These are phyloP conservation scores for Papiliotrema laurentii DNA, from an alignment of 1,284 basidiomycete species.

Conservation along the genomic window DNA sequence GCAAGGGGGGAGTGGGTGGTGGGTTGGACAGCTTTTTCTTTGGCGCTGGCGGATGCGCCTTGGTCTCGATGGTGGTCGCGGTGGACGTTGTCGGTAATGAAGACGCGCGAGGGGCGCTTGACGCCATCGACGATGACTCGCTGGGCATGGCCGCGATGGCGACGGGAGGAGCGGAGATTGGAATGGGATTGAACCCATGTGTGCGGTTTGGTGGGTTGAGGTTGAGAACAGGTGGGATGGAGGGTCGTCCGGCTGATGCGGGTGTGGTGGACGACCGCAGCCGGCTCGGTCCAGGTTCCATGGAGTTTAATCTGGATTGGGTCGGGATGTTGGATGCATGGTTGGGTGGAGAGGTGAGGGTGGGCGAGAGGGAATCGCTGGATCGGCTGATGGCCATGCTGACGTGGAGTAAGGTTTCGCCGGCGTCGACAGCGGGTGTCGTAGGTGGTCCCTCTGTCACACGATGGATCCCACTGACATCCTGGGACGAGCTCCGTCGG, in stretches of 20 bases:
- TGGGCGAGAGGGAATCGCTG: not conserved
- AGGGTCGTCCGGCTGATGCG: not conserved
- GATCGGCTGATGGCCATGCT: not conserved
- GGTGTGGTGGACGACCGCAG: not conserved
- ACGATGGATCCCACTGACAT: not conserved
- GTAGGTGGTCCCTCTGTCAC: not conserved
- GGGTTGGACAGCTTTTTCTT: constrained; percentile 6
- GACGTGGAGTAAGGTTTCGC: too few species aligned
- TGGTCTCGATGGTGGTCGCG: not conserved
- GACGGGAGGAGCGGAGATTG: not conserved
- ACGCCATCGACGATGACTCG: not conserved
- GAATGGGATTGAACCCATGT: not conserved
- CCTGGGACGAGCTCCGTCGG: not conserved
- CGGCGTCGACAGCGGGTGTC: too few species aligned
- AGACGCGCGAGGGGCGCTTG: not conserved
- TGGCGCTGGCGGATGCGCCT: constrained; percentile 1
- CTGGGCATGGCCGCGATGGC: not conserved
- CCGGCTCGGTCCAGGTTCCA: not conserved
- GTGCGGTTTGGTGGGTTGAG: not conserved
- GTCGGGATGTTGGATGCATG: not conserved
- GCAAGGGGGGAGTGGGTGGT: not conserved
- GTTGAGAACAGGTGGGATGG: not conserved
- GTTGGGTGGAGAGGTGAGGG: not conserved
- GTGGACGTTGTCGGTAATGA: constrained; percentile 1
- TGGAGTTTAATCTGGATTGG: not conserved